phyloP scores from a whole-genome alignment of 169 alveolate genomes.

The Toxoplasma gondii region DNA sequence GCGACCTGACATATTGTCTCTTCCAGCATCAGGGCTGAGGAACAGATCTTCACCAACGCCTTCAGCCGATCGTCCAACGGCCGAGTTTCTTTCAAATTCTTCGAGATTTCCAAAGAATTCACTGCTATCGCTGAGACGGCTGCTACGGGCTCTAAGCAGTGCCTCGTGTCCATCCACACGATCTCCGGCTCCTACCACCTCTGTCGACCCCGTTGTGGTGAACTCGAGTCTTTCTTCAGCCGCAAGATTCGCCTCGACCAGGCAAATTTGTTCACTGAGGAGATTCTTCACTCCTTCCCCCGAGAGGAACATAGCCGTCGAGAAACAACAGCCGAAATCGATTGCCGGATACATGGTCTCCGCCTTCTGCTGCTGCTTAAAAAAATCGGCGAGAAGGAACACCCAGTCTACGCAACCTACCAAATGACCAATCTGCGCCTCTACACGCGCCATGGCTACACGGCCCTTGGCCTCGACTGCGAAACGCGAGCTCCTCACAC shows the following conservation, averaged over 20 bases:
- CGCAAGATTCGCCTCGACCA: background rate
- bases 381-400: background rate
- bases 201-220: background rate
- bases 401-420: constrained; percentile 1
- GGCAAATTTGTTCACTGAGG: background rate
- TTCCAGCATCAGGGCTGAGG: background rate
- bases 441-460: constrained; percentile 29
- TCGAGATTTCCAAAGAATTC: constrained; percentile 26
- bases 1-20: background rate
- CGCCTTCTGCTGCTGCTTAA: background rate
- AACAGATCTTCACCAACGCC: background rate
- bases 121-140: background rate
- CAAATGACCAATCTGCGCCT: background rate
- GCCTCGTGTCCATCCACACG: background rate
- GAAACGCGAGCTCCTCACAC: background rate
- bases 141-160: background rate
- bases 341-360: constrained; percentile 53
- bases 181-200: background rate
- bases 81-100: background rate
- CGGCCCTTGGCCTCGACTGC: constrained; percentile 7
- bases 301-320: constrained; percentile 47
- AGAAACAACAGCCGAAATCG: constrained; percentile 60
- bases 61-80: background rate
- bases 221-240: background rate
- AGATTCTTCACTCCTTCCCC: constrained; percentile 43